phyloP scores from a whole-genome alignment of 2,329 filamentous ascomycete species.

The Emericellopsis cladophorae region DNA sequence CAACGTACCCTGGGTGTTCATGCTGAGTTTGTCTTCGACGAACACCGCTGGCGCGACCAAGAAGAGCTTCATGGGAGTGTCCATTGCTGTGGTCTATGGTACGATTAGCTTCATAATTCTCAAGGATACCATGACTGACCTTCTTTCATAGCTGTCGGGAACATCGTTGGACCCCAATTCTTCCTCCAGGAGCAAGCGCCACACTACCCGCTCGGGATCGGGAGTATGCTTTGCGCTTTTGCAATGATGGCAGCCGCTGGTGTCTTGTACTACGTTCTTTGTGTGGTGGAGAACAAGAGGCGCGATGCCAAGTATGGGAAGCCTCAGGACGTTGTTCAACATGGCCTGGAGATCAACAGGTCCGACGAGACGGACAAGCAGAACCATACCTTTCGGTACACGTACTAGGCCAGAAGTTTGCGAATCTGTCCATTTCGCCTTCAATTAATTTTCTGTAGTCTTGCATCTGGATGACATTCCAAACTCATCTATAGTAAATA shows the following conservation, averaged over 20 bases:
- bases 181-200: neutral
- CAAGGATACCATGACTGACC: neutral
- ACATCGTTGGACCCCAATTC: neutral
- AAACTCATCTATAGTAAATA: too few species aligned
- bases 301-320: neutral
- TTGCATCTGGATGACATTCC: too few species aligned
- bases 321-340: neutral
- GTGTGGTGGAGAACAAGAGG: neutral
- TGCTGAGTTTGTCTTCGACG: slow-evolving; percentile 15
- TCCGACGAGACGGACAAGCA: neutral
- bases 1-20: slow-evolving; percentile 15
- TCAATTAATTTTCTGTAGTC: too few species aligned
- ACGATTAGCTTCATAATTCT: neutral
- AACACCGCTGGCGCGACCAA: slow-evolving; percentile 17
- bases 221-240: neutral
- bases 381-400: neutral
- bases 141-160: neutral
- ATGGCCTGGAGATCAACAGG: neutral
- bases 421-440: too few species aligned
- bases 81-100: neutral
- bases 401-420: neutral
- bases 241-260: neutral
- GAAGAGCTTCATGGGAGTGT: slow-evolving; percentile 3
- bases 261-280: neutral
- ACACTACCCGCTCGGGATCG: neutral